Percentiles rank a stretch among this genome's conserved stretches.
Evolutionary conservation across 768 basidiomycete species (phyloP).

Genomic region (Termitomyces sp.): DNA sequence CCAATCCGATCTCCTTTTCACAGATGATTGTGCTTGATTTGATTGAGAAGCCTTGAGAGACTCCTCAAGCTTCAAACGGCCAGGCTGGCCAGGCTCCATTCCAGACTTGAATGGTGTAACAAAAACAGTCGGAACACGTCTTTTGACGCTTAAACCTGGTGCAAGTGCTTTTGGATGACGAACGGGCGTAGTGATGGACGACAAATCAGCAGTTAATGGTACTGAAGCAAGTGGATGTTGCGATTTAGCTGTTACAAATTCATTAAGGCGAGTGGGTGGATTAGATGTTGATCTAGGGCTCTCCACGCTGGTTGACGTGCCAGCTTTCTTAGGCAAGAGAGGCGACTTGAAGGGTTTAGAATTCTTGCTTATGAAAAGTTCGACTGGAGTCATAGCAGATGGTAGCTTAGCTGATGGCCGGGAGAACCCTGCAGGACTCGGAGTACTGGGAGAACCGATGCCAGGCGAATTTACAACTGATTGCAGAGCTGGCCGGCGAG

Average conservation of each 20-base stretch:
- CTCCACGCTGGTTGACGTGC: neutral
- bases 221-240: conserved; percentile 33
- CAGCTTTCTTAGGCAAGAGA: conserved; percentile 24
- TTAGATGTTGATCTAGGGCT: conserved; percentile 29
- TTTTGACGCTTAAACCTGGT: conserved; percentile 10
- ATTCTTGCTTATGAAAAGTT: conserved; percentile 17
- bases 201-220: conserved; percentile 18
- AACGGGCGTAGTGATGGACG: conserved; percentile 13
- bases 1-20: conserved; percentile 13
- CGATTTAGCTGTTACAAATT: conserved; percentile 24
- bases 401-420: conserved; percentile 16
- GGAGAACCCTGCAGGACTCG: conserved; percentile 32
- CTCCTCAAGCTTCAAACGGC: conserved; percentile 26
- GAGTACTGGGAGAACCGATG: conserved; percentile 36
- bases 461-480: conserved; percentile 33
- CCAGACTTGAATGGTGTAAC: conserved; percentile 62
- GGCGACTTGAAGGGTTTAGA: conserved; percentile 48
- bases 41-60: conserved; percentile 17
- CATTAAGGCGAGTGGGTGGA: conserved; percentile 16
- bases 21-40: conserved; percentile 8
- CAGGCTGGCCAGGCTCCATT: conserved; percentile 42
- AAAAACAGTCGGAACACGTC: conserved; percentile 40
- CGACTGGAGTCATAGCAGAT: conserved; percentile 8
- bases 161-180: conserved; percentile 9
- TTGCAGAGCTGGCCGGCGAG: conserved; percentile 32